Conservation (phyloP, 2,329 filamentous ascomycete genomes). For the Aspergillus viridinutans region DNA sequence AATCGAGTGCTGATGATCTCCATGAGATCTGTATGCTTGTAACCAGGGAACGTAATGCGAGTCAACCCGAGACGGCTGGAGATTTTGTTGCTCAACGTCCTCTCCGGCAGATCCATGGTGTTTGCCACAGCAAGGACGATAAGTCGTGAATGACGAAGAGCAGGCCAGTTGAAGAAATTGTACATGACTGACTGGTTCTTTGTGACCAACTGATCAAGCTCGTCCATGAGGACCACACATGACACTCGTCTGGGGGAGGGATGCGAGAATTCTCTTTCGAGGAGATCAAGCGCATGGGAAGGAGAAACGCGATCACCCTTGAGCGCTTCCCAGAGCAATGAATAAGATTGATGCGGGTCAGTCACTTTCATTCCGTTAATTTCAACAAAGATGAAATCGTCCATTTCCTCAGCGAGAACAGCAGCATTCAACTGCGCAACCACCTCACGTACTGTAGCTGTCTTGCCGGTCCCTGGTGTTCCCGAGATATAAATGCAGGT, state of each 20-base stretch:
- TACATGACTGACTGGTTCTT: slow-evolving; percentile 99
- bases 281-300: slow-evolving; percentile 80
- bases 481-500: slow-evolving; percentile 99
- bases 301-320: slow-evolving; percentile 91
- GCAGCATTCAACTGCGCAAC: slow-evolving; percentile 84
- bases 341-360: slow-evolving; percentile 94
- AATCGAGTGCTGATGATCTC: slow-evolving; percentile 94
- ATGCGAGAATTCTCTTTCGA: slow-evolving; percentile 88
- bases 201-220: slow-evolving; percentile 94
- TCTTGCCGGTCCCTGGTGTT: slow-evolving; percentile 97
- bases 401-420: slow-evolving; percentile 82
- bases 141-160: slow-evolving; percentile 80
- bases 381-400: slow-evolving; percentile 98
- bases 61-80: slow-evolving; percentile 86
- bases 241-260: slow-evolving; percentile 87
- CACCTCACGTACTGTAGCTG: slow-evolving; percentile 93
- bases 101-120: slow-evolving; percentile 96
- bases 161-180: slow-evolving; percentile 99
- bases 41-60: slow-evolving; percentile 93
- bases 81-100: slow-evolving; percentile 97
- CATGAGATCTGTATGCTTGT: slow-evolving; percentile 96
- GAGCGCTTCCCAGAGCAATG: slow-evolving; percentile 90
- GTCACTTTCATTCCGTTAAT: slow-evolving; percentile 99
- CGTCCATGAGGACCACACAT: slow-evolving; percentile 97
- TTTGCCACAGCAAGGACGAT: slow-evolving; percentile 98